Evolutionary conservation across 2,329 filamentous ascomycete genomes (phyloP).

Genomic region (Phialophora expanda): DNA sequence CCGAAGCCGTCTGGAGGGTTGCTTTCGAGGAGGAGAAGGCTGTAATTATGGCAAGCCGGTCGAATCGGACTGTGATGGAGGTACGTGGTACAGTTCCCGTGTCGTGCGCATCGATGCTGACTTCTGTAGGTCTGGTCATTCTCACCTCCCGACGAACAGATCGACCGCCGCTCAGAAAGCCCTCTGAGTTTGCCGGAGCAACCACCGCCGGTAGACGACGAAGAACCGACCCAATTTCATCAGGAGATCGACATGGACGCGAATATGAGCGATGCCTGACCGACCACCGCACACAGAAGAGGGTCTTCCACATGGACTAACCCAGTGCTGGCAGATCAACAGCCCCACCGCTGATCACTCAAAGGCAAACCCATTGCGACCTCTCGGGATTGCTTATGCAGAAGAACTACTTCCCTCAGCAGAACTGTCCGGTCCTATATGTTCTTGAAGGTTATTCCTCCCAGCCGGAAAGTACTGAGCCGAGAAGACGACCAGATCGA

Average conservation of each 20-base stretch:
- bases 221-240: constrained; percentile 24
- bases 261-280: constrained; percentile 33
- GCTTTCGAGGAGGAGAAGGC: constrained; percentile 99
- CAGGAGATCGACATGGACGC: constrained; percentile 29
- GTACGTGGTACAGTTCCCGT: constrained; percentile 58
- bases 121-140: constrained; percentile 83
- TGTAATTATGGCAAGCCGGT: constrained; percentile 88
- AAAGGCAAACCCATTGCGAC: background rate
- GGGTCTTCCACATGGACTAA: background rate
- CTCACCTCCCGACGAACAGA: constrained; percentile 75
- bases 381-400: background rate
- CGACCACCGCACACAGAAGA: background rate
- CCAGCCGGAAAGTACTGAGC: background rate
- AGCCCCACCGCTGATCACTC: background rate
- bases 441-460: background rate
- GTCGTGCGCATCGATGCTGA: constrained; percentile 12
- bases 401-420: background rate
- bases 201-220: constrained; percentile 13
- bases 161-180: constrained; percentile 44
- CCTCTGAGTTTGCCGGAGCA: constrained; percentile 52
- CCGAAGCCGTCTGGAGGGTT: constrained; percentile 95
- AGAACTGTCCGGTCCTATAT: background rate
- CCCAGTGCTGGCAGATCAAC: background rate
- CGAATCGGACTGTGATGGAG: constrained; percentile 94
- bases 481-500: background rate